phyloP scores from a whole-genome alignment of 75 land plant species.

The Pinus tabuliformis region DNA sequence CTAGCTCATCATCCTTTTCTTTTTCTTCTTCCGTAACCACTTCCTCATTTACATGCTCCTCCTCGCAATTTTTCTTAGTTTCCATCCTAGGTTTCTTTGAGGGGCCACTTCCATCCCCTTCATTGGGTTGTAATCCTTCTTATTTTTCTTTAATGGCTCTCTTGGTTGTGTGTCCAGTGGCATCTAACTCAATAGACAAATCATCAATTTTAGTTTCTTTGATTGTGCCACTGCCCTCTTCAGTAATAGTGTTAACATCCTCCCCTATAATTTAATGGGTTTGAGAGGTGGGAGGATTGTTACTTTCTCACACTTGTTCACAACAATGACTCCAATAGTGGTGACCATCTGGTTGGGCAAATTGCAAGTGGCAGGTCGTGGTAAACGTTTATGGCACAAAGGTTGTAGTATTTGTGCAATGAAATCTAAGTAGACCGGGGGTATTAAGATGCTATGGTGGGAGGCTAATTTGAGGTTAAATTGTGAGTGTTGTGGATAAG shows the following conservation, averaged over 20 bases:
- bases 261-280: too few species aligned
- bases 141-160: constrained; percentile 27
- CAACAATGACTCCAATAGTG: too few species aligned
- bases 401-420: too few species aligned
- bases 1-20: constrained; percentile 4
- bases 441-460: too few species aligned
- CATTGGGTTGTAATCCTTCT: constrained; percentile 10
- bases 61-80: constrained; percentile 2
- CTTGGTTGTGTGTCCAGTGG: constrained; percentile 1
- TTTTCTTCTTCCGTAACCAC: constrained; percentile 14
- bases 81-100: constrained; percentile 26
- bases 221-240: neutral
- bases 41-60: constrained; percentile 30
- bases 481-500: too few species aligned
- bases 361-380: too few species aligned
- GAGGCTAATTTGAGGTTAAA: too few species aligned
- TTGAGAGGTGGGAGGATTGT: neutral
- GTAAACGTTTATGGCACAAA: too few species aligned
- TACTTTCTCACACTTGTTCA: too few species aligned
- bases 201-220: too few species aligned
- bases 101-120: constrained; percentile 7
- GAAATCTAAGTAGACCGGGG: too few species aligned
- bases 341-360: too few species aligned
- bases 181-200: neutral
- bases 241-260: neutral